phyloP scores from a whole-genome alignment of 345 rosid species.

The Euphorbia lathyris region DNA sequence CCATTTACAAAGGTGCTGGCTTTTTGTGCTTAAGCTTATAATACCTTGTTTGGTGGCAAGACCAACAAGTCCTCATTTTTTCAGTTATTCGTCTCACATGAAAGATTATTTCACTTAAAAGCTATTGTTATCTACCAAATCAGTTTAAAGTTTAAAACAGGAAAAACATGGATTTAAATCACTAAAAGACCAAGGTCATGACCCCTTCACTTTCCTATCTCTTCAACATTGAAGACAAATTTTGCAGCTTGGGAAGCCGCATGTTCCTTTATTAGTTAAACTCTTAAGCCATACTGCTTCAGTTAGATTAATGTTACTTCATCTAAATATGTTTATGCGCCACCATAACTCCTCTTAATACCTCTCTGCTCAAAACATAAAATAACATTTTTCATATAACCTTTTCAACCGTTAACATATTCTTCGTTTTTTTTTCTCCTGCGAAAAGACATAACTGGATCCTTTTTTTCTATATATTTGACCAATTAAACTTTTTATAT shows the following conservation, averaged over 20 bases:
- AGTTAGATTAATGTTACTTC: neutral
- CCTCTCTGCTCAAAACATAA: neutral
- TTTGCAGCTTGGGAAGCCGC: no score
- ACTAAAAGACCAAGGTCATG: neutral
- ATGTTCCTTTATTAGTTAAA: neutral
- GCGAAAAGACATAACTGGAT: neutral
- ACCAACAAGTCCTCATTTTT: neutral
- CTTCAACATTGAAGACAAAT: no score
- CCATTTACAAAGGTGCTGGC: neutral
- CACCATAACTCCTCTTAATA: neutral
- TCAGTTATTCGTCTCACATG: neutral
- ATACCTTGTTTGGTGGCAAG: neutral
- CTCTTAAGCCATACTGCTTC: neutral
- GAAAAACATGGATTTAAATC: neutral
- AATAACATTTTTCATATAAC: neutral
- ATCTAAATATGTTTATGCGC: neutral
- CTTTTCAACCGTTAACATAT: neutral
- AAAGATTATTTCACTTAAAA: neutral
- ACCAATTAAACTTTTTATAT: neutral
- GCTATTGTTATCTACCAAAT: neutral
- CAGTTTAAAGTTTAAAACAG: neutral
- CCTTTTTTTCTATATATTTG: neutral
- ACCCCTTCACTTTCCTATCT: no score
- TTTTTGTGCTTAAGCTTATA: neutral
- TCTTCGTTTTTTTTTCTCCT: neutral